Conservation (phyloP, 768 basidiomycete genomes). For the Mycena pura region DNA sequence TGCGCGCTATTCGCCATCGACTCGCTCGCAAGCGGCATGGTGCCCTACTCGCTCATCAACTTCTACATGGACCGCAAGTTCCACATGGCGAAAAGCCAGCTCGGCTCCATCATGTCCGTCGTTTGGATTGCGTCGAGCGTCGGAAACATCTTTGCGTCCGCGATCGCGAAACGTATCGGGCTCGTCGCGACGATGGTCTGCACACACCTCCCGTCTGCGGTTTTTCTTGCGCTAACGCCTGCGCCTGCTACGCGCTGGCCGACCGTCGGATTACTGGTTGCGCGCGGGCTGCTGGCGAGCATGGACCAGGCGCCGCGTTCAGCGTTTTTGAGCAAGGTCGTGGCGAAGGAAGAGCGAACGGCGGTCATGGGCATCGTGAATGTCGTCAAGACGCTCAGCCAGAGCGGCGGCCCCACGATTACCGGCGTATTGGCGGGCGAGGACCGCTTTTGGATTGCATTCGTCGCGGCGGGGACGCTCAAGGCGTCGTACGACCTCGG, state of each 20-base stretch:
- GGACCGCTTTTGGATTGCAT: background rate
- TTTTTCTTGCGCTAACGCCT: background rate
- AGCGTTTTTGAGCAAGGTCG: background rate
- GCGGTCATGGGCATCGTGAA: background rate
- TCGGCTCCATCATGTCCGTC: background rate
- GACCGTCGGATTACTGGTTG: background rate
- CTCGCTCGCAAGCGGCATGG: background rate
- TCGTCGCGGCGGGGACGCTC: background rate
- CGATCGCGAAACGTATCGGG: background rate
- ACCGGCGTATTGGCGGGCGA: background rate
- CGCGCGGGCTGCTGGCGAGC: background rate
- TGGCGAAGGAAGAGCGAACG: background rate
- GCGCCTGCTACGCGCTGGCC: background rate
- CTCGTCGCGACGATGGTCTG: background rate
- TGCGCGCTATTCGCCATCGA: background rate
- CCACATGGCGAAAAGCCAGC: background rate
- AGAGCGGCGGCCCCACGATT: background rate
- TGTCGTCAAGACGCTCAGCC: background rate
- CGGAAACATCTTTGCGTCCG: background rate
- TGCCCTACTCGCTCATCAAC: background rate
- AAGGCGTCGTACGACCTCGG: background rate
- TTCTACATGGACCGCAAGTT: background rate
- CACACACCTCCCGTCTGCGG: background rate
- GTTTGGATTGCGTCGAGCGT: background rate
- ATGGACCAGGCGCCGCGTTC: background rate